Conservation (phyloP, 176 grass and related monocot genomes). For the Miscanthus lutarioriparius region DNA sequence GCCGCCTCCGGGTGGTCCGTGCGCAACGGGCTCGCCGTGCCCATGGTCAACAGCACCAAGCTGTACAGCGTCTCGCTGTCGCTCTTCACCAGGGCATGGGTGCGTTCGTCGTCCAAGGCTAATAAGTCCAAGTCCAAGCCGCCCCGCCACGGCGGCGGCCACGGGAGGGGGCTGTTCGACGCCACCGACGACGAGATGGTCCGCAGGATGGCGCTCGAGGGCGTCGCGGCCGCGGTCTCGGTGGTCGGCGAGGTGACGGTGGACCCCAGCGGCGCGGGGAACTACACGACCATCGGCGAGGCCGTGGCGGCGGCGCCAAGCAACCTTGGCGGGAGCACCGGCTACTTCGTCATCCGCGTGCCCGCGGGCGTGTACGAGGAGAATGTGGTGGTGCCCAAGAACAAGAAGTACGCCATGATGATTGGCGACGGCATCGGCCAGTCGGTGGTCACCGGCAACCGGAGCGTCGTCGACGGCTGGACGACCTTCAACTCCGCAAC, state of each 20-base stretch:
- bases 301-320: conserved; percentile 67
- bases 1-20: conserved; percentile 76
- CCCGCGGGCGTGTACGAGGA: conserved; percentile 72
- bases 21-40: conserved; percentile 65
- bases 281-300: conserved; percentile 61
- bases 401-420: conserved; percentile 88
- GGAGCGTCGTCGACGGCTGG: conserved; percentile 78
- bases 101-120: conserved; percentile 21
- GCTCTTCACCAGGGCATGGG: conserved; percentile 91
- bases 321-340: conserved; percentile 48
- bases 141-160: conserved; percentile 30
- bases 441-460: conserved; percentile 75
- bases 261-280: conserved; percentile 64
- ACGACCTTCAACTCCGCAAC: conserved; percentile 96
- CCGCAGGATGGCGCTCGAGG: conserved; percentile 40
- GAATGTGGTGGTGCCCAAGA: conserved; percentile 80
- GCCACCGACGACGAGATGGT: conserved; percentile 51
- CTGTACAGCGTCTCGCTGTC: conserved; percentile 86
- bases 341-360: conserved; percentile 85
- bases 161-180: conserved; percentile 47
- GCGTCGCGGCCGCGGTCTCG: conserved; percentile 36
- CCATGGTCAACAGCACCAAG: conserved; percentile 73
- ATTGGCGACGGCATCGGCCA: conserved; percentile 83
- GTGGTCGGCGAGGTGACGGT: conserved; percentile 55
- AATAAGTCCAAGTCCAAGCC: conserved; percentile 24